Conservation (phyloP, 1,139 yeast genomes). For the Wickerhamiella infanticola region DNA sequence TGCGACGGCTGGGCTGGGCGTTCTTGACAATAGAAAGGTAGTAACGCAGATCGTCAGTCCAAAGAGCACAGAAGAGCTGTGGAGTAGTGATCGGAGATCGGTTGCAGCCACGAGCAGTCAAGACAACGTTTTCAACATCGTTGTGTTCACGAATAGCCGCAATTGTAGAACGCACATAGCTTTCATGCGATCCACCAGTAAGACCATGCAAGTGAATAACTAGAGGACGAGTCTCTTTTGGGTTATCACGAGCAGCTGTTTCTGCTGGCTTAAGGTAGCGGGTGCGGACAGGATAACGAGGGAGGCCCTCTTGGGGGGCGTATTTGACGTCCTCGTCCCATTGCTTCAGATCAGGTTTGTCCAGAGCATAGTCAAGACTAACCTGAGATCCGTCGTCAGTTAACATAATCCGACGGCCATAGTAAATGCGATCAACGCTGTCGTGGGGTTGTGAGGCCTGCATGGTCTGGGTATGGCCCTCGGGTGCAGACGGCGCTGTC, state of each 20-base stretch:
- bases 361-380: conserved; percentile 63
- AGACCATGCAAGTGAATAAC: conserved; percentile 68
- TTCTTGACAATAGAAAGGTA: conserved; percentile 36
- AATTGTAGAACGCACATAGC: conserved; percentile 51
- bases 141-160: conserved; percentile 14
- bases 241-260: conserved; percentile 21
- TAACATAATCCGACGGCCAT: conserved; percentile 57
- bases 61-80: conserved; percentile 54
- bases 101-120: conserved; percentile 79
- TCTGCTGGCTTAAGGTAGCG: conserved; percentile 48
- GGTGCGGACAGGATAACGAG: conserved; percentile 64
- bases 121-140: conserved; percentile 51
- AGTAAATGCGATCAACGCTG: conserved; percentile 40
- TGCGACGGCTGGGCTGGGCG: conserved; percentile 53
- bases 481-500: conserved; percentile 49
- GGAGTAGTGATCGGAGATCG: conserved; percentile 66
- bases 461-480: conserved; percentile 67
- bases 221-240: conserved; percentile 37
- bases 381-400: conserved; percentile 52
- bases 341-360: conserved; percentile 30
- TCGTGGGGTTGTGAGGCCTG: conserved; percentile 42
- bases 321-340: conserved; percentile 37
- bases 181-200: conserved; percentile 86
- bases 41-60: conserved; percentile 58
- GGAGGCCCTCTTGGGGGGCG: conserved; percentile 53